Evolutionary conservation across 495 filamentous ascomycete genomes (phyloP).

Genomic region (Penicillium cosmopolitanum): DNA sequence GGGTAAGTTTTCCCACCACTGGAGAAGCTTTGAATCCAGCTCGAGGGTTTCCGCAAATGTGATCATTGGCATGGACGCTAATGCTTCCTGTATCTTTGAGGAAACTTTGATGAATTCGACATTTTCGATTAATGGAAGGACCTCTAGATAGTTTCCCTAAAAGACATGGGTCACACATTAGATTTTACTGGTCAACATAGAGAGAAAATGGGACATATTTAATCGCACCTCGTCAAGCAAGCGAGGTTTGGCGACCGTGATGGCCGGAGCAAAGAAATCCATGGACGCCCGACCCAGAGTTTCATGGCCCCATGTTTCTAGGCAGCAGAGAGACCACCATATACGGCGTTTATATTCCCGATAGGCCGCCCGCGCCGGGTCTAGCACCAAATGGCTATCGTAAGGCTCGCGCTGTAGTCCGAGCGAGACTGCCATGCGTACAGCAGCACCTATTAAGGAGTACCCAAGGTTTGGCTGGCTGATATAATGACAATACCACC

Average conservation of each 20-base stretch:
- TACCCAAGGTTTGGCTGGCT: conserved; percentile 76
- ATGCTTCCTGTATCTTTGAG: conserved; percentile 68
- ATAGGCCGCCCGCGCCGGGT: conserved; percentile 35
- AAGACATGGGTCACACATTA: not conserved
- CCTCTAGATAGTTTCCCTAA: conserved; percentile 26
- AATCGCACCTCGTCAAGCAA: conserved; percentile 42
- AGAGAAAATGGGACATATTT: conserved; percentile 8
- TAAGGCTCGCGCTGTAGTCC: conserved; percentile 23
- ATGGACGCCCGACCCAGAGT: conserved; percentile 74
- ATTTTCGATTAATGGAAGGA: conserved; percentile 69
- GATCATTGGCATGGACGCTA: conserved; percentile 65
- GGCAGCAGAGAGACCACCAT: conserved; percentile 74
- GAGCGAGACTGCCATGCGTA: conserved; percentile 42
- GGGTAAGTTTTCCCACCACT: conserved; percentile 67
- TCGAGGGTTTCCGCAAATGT: conserved; percentile 57
- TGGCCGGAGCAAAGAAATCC: conserved; percentile 68
- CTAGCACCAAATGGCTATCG: conserved; percentile 12
- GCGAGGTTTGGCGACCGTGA: conserved; percentile 65
- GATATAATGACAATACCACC: conserved; percentile 80
- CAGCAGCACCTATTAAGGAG: conserved; percentile 43
- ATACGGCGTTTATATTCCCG: conserved; percentile 64
- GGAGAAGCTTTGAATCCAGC: conserved; percentile 63
- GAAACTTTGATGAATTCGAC: conserved; percentile 74
- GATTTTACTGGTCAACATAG: not conserved
- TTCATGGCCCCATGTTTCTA: conserved; percentile 74